Percentiles rank a stretch among this genome's conserved stretches.
Evolutionary conservation across 306 rosid species (phyloP).

Genomic region (Potentilla sterilis): DNA sequence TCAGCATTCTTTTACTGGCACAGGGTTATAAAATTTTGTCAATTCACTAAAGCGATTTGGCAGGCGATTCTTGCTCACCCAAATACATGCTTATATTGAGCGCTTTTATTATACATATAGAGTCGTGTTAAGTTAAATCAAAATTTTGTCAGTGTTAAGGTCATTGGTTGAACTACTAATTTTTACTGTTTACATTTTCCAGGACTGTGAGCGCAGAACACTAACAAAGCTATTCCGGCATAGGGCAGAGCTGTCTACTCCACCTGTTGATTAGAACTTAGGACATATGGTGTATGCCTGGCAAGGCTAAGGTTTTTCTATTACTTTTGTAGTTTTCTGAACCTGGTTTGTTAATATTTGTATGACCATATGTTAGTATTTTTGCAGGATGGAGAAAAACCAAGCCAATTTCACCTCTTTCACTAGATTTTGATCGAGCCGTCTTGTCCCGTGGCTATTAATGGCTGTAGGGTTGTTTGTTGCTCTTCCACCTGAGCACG

Average conservation of each 20-base stretch:
- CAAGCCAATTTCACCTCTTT: constrained; percentile 6
- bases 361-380: neutral
- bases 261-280: constrained; percentile 32
- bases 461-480: too few relatives aligned
- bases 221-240: constrained; percentile 77
- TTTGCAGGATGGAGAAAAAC: neutral
- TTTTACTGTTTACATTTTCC: constrained; percentile 23
- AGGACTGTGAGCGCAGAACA: constrained; percentile 97
- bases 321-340: neutral
- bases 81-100: neutral
- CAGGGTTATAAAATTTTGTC: neutral
- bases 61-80: neutral
- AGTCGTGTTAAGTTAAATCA: neutral
- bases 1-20: neutral
- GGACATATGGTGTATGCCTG: constrained; percentile 15
- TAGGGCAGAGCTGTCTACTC: constrained; percentile 49
- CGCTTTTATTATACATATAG: neutral
- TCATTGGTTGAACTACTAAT: neutral
- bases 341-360: neutral
- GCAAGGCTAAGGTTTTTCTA: constrained; percentile 21
- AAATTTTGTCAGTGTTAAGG: neutral
- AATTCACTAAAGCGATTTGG: neutral
- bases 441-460: neutral
- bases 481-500: neutral
- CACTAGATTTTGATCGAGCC: neutral